These are phyloP conservation scores for Lumnitzera racemosa DNA, from an alignment of 345 rosid genomes.

Conservation along the genomic window DNA sequence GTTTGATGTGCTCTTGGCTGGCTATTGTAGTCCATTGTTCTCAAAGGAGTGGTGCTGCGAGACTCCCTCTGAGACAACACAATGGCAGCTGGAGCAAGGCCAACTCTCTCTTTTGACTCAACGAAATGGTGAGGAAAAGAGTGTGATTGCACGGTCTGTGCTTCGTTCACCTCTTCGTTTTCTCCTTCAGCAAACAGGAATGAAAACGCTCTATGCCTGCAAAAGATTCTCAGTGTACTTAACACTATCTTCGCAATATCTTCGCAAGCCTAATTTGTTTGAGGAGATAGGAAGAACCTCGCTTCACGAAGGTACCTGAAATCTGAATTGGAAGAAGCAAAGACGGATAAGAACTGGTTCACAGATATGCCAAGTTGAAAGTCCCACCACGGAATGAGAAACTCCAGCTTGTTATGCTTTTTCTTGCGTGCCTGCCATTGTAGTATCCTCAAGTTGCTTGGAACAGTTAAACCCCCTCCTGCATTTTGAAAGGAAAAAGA, in stretches of 20 bases:
- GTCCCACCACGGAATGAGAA: slow-evolving; percentile 99
- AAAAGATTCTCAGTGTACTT: not conserved
- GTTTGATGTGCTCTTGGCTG: slow-evolving; percentile 43
- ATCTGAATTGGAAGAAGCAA: slow-evolving; percentile 76
- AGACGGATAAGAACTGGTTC: slow-evolving; percentile 76
- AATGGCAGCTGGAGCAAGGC: slow-evolving; percentile 83
- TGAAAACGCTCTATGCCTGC: slow-evolving; percentile 82
- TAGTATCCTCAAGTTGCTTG: slow-evolving; percentile 78
- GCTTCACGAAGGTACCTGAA: slow-evolving; percentile 38
- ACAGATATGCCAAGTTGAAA: slow-evolving; percentile 84
- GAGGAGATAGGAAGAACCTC: too few relatives aligned
- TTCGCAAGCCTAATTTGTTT: too few relatives aligned
- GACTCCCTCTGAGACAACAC: slow-evolving; percentile 51
- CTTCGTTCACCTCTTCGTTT: slow-evolving; percentile 61
- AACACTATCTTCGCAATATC: not conserved
- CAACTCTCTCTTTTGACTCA: slow-evolving; percentile 53
- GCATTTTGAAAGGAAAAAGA: slow-evolving; percentile 4
- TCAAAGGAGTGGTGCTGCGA: slow-evolving; percentile 48
- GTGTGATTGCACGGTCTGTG: slow-evolving; percentile 71
- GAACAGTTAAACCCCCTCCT: slow-evolving; percentile 98
- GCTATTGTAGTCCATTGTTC: slow-evolving; percentile 53
- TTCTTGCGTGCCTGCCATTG: slow-evolving; percentile 89
- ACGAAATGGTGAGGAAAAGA: slow-evolving; percentile 75
- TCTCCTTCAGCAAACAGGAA: slow-evolving; percentile 78
- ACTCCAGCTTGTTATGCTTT: slow-evolving; percentile 73